Evolutionary conservation across 441 rosid species (phyloP), one percentile per base, ranked within the genome.

Genomic region (Jatropha podagrica): DNA sequence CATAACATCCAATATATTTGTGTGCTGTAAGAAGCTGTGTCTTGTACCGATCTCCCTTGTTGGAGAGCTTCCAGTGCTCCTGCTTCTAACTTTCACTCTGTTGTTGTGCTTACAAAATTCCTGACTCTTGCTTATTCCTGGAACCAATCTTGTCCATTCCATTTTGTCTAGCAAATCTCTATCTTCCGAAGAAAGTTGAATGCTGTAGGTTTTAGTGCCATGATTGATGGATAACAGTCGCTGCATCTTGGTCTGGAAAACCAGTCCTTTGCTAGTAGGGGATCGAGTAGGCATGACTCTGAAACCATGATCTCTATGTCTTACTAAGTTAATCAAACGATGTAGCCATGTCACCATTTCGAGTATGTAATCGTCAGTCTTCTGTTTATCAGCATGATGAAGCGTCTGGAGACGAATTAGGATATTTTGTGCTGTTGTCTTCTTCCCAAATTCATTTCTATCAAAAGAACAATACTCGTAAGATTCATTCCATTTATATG

Each of bases 371-470:
- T 65, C 58, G 48, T 96, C 99, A 12, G 86, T 84, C 84, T 78
- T 87, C 56, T 80, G 80, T 86, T 83, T 92, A 69, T 90, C 89
- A 0, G 97, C 97, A n/a, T 92, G 97, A 77, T 94, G 78, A 54
- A 96, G 91, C 4, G 98, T 92, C 78, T 91, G 94, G 37, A 96
- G 89, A 60, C 92, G 84, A 74, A 89, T 86, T 74, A 82, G 85
- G 72, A 79, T 85, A 18, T 46, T 82, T 42, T 76, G 81, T 61
- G 81, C 41, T n/a, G 83, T 37, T 73, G 87, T 72, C 44, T 59
- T 85, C 82, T 78, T 88, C 72, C 94, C 85, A n/a, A 84, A 82
- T 71, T 93, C 97, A 62, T 77, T 87, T 74, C 96, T 93, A 87
- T 76, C 42, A 41, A 54, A 76, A 65, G 26, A 67, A 77, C 4